Evolutionary conservation across 176 grass and related monocot species (phyloP).

Genomic region (Tillandsia fasciculata): DNA sequence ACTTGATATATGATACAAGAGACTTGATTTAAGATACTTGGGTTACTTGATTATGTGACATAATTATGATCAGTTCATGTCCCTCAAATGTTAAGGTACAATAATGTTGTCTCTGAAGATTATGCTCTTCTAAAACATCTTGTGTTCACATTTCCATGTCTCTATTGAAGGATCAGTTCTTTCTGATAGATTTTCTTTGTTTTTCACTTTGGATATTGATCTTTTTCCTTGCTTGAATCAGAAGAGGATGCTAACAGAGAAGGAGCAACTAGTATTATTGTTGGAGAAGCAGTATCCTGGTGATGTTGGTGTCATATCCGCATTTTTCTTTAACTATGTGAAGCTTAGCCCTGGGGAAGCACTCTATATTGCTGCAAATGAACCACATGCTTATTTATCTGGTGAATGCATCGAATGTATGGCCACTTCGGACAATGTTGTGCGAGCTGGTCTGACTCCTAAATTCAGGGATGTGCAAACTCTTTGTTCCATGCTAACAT

Average conservation of each 20-base stretch:
- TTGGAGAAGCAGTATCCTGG: slow-evolving; percentile 59
- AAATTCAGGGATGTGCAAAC: slow-evolving; percentile 82
- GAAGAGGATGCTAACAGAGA: slow-evolving; percentile 66
- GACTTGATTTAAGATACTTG: too few species aligned
- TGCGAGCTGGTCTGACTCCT: slow-evolving; percentile 79
- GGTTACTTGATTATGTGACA: too few species aligned
- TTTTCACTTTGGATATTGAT: neutral
- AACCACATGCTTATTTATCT: slow-evolving; percentile 79
- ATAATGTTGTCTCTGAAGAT: too few species aligned
- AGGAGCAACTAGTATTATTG: slow-evolving; percentile 55
- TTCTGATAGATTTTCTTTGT: too few species aligned
- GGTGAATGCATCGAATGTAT: slow-evolving; percentile 93
- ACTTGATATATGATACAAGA: too few species aligned
- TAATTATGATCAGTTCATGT: too few species aligned
- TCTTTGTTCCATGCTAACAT: slow-evolving; percentile 89
- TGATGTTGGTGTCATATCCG: slow-evolving; percentile 72
- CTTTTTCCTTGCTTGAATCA: slow-evolving; percentile 12
- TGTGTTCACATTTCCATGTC: too few species aligned
- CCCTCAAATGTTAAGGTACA: too few species aligned
- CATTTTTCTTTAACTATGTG: slow-evolving; percentile 75
- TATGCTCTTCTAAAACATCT: too few species aligned
- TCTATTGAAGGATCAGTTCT: too few species aligned
- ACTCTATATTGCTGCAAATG: slow-evolving; percentile 69
- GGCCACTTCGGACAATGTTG: slow-evolving; percentile 86
- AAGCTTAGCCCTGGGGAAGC: slow-evolving; percentile 83